phyloP scores from a whole-genome alignment of 305 asterid species.

The Solanum aculeatissimum region DNA sequence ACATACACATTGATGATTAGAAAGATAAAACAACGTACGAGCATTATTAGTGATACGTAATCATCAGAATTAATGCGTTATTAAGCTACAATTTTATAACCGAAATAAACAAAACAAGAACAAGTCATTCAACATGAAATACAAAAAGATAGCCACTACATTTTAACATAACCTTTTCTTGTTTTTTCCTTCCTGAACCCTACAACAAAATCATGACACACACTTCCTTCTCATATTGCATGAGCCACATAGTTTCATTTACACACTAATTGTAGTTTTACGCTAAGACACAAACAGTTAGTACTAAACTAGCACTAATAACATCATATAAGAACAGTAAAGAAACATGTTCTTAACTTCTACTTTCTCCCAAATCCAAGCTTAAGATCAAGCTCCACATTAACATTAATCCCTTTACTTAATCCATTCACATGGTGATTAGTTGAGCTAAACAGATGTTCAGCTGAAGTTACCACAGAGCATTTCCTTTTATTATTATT shows the following conservation, averaged over 20 bases:
- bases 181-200: not conserved
- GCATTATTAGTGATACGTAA: not conserved
- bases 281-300: not conserved
- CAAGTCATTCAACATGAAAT: not conserved
- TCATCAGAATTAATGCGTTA: not conserved
- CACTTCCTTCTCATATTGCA: not conserved
- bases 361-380: not conserved
- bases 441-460: slow-evolving; percentile 40
- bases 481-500: slow-evolving; percentile 22
- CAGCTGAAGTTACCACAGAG: slow-evolving; percentile 48
- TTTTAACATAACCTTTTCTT: not conserved
- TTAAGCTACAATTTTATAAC: not conserved
- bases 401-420: not conserved
- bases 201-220: not conserved
- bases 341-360: not conserved
- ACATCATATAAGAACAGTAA: no score
- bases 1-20: no score
- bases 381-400: slow-evolving; percentile 1
- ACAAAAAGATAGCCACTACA: not conserved
- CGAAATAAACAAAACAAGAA: not conserved
- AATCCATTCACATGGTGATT: not conserved
- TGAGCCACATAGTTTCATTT: not conserved
- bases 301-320: not conserved
- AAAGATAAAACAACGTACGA: not conserved
- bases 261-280: not conserved